A percentile compares a stretch with the other conserved stretches of the same genome.
Evolutionary conservation across 805 yeast species (phyloP).

Genomic region (Zygotorulaspora chibaensis): DNA sequence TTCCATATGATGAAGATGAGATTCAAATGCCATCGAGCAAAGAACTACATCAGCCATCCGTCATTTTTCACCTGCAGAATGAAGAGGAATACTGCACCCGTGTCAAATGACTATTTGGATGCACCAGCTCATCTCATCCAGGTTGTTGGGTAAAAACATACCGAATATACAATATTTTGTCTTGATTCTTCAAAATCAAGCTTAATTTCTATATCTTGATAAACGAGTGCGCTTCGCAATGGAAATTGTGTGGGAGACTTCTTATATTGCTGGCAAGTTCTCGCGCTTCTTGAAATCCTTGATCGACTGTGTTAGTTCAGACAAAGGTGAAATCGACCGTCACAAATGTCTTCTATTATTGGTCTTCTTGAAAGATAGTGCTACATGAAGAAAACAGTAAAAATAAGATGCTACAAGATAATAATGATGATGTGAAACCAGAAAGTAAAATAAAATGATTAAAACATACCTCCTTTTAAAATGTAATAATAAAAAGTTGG

Average conservation of each 20-base stretch:
- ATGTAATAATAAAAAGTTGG: neutral
- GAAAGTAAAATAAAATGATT: slow-evolving; percentile 20
- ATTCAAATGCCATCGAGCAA: neutral
- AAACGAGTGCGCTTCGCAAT: too few relatives aligned
- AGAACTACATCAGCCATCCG: too few relatives aligned
- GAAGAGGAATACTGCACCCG: too few relatives aligned
- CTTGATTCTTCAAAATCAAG: too few relatives aligned
- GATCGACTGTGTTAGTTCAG: neutral
- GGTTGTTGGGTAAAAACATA: too few relatives aligned
- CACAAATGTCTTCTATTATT: slow-evolving; percentile 12
- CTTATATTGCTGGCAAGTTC: neutral
- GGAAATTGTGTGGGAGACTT: too few relatives aligned
- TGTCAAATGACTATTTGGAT: too few relatives aligned
- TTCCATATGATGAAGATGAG: neutral
- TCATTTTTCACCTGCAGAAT: too few relatives aligned
- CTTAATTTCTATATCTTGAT: too few relatives aligned
- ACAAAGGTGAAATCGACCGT: too few relatives aligned
- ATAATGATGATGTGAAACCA: slow-evolving; percentile 6
- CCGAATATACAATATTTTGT: too few relatives aligned
- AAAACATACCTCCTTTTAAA: slow-evolving; percentile 11
- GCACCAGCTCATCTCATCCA: too few relatives aligned
- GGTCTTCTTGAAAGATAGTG: slow-evolving; percentile 1
- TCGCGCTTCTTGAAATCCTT: neutral
- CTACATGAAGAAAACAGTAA: slow-evolving; percentile 1
- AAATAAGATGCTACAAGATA: neutral